Evolutionary conservation across 768 basidiomycete species (phyloP).

Genomic region (Glaciozyma antarctica): DNA sequence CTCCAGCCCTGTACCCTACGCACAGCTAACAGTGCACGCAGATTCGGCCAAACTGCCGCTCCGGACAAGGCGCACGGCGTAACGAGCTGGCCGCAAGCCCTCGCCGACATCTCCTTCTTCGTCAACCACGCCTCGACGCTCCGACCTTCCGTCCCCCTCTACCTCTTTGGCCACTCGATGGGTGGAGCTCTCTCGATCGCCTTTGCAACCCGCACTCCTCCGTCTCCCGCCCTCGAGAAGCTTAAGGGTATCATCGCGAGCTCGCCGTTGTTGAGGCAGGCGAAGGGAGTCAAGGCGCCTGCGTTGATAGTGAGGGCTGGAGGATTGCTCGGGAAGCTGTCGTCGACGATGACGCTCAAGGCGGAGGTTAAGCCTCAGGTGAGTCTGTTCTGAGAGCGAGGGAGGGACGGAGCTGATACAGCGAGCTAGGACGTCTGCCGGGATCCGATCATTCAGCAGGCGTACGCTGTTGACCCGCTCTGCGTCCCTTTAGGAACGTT

Average conservation of each 20-base stretch:
- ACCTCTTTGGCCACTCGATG: conserved; percentile 24
- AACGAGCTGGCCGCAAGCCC: conserved; percentile 23
- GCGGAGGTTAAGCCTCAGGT: conserved; percentile 25
- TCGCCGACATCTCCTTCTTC: conserved; percentile 31
- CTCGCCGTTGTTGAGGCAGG: conserved; percentile 21
- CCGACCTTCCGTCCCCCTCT: conserved; percentile 12
- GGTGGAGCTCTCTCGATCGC: conserved; percentile 27
- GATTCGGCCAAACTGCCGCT: conserved; percentile 32
- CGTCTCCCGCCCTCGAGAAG: not conserved
- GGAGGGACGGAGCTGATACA: not conserved
- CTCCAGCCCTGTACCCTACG: not conserved
- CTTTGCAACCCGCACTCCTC: conserved; percentile 12
- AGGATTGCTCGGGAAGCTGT: conserved; percentile 15
- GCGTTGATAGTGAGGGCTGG: conserved; percentile 9
- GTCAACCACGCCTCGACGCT: conserved; percentile 7
- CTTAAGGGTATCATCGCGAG: conserved; percentile 20
- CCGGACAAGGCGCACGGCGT: conserved; percentile 23
- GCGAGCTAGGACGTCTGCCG: conserved; percentile 21
- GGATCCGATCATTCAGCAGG: conserved; percentile 14
- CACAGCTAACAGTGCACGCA: not conserved
- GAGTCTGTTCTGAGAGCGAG: not conserved
- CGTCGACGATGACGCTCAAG: conserved; percentile 1
- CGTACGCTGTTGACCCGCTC: conserved; percentile 31
- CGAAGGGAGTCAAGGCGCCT: conserved; percentile 8
- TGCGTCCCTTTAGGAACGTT: conserved; percentile 28